Percentiles rank a stretch among this genome's conserved stretches.
Conservation (phyloP, 1,139 yeast genomes). For the Hyphopichia khmerensis region DNA sequence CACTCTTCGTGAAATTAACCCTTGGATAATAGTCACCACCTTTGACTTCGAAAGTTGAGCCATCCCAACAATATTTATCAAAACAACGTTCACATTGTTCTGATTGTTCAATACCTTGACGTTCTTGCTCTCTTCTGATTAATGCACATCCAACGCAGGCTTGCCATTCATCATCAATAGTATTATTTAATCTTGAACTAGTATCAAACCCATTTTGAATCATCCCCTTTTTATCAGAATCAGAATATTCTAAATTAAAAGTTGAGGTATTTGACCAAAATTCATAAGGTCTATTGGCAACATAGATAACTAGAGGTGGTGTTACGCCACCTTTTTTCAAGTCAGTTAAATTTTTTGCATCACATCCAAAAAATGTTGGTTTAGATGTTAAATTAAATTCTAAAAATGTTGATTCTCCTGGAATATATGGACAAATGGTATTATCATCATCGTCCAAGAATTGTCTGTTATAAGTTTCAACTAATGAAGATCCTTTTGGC, state of each 20-base stretch:
- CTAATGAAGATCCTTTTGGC: slow-evolving; percentile 37
- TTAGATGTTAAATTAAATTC: slow-evolving; percentile 38
- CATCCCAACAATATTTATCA: slow-evolving; percentile 44
- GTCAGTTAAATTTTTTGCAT: slow-evolving; percentile 37
- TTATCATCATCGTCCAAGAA: slow-evolving; percentile 27
- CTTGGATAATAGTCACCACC: not conserved
- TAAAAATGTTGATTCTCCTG: slow-evolving; percentile 29
- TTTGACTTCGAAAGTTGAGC: slow-evolving; percentile 12
- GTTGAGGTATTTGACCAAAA: slow-evolving; percentile 38
- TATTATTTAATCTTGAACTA: slow-evolving; percentile 27
- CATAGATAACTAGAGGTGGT: slow-evolving; percentile 39
- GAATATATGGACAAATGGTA: slow-evolving; percentile 37
- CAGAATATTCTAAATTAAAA: slow-evolving; percentile 31
- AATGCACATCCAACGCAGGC: slow-evolving; percentile 47
- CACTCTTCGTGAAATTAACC: slow-evolving; percentile 25
- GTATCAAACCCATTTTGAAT: slow-evolving; percentile 39
- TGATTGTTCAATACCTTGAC: slow-evolving; percentile 35
- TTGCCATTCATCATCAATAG: slow-evolving; percentile 37
- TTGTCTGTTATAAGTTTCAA: slow-evolving; percentile 34
- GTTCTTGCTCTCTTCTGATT: slow-evolving; percentile 43
- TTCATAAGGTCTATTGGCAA: slow-evolving; percentile 42
- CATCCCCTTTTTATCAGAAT: slow-evolving; percentile 36
- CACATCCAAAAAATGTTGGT: slow-evolving; percentile 48
- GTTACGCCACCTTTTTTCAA: slow-evolving; percentile 32
- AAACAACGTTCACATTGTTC: slow-evolving; percentile 42